A percentile compares a stretch with the other conserved stretches of the same genome.
phyloP scores from a whole-genome alignment of 306 rosid genomes.

The Glycyrrhiza uralensis region DNA sequence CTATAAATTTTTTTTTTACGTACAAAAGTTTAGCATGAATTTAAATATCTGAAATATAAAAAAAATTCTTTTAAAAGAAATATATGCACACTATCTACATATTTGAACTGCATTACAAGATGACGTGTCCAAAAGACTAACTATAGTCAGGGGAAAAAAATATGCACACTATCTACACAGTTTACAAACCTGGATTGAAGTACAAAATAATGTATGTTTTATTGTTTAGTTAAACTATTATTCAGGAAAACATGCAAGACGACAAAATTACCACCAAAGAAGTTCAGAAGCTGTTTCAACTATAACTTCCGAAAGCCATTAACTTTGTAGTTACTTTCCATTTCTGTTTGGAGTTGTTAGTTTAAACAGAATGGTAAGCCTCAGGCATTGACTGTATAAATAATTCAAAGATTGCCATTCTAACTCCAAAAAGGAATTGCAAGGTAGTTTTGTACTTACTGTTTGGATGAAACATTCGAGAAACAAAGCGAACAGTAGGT shows the following conservation, averaged over 20 bases:
- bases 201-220: too few relatives aligned
- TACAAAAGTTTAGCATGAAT: neutral
- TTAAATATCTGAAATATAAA: neutral
- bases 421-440: neutral
- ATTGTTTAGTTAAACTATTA: too few relatives aligned
- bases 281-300: neutral
- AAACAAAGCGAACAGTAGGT: conserved; percentile 91
- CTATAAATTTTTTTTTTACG: neutral
- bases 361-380: neutral
- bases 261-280: neutral
- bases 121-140: neutral
- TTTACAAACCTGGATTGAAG: neutral
- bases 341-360: neutral
- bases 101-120: neutral
- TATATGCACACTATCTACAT: too few relatives aligned
- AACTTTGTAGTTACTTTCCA: neutral
- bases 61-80: neutral
- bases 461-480: conserved; percentile 98
- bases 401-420: conserved; percentile 1
- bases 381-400: neutral
- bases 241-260: too few relatives aligned
- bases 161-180: neutral
- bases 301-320: conserved; percentile 1
- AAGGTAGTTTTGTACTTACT: conserved; percentile 55
- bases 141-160: neutral